Conservation (phyloP, 2,329 filamentous ascomycete species). For the Apiospora sp. region DNA sequence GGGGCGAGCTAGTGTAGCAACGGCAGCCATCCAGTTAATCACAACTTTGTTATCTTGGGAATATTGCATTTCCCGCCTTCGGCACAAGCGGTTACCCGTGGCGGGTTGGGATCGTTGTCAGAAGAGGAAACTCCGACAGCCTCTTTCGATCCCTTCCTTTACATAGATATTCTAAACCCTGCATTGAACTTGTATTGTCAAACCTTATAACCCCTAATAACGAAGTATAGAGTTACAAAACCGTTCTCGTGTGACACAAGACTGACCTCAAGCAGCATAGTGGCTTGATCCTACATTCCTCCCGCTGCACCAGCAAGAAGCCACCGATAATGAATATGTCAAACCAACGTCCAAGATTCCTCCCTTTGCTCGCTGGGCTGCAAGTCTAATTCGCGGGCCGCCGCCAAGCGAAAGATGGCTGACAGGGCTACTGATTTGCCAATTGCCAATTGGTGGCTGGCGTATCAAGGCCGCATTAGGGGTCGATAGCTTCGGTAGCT, state of each 20-base stretch:
- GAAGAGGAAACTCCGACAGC: neutral
- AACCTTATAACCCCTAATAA: neutral
- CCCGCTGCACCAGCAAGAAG: neutral
- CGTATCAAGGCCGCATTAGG: slow-evolving; percentile 1
- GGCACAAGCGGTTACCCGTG: neutral
- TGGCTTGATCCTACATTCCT: neutral
- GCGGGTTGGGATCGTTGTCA: neutral
- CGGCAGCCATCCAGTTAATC: neutral
- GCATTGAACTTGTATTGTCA: neutral
- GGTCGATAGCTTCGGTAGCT: slow-evolving; percentile 10
- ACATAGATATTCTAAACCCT: neutral
- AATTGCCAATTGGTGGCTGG: slow-evolving; percentile 4
- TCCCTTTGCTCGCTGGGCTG: neutral
- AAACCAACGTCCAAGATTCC: neutral
- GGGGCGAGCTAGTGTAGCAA: neutral
- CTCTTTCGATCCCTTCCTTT: neutral
- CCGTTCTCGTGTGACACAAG: neutral
- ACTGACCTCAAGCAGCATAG: neutral
- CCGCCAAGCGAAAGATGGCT: neutral
- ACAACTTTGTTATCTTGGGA: neutral
- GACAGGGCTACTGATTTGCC: neutral
- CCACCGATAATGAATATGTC: neutral
- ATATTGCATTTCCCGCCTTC: neutral
- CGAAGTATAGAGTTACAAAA: neutral
- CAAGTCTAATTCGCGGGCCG: slow-evolving; percentile 10